Evolutionary conservation across 257 asterid genomes (phyloP).

Genomic region (Forsythia viridissima): DNA sequence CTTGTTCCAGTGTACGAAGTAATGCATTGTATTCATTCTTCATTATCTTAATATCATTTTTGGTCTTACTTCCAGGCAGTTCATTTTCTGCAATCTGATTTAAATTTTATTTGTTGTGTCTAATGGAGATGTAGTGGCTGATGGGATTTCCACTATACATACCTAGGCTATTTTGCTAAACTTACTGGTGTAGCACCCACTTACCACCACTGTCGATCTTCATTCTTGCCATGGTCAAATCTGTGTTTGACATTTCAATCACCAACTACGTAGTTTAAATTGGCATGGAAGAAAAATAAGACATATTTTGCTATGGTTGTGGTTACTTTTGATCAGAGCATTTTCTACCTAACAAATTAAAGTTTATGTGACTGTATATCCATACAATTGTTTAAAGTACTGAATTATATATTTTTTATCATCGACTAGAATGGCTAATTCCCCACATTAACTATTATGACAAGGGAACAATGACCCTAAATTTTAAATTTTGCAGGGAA

Average conservation of each 20-base stretch:
- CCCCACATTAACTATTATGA: neutral
- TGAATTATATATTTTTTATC: neutral
- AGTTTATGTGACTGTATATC: neutral
- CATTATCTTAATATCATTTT: neutral
- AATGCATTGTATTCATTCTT: neutral
- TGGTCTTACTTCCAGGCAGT: neutral
- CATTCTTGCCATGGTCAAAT: neutral
- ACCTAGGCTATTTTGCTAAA: neutral
- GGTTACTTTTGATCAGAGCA: neutral
- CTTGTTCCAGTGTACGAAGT: neutral
- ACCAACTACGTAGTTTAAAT: neutral
- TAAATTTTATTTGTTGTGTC: neutral
- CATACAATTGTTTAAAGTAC: neutral
- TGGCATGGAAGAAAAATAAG: neutral
- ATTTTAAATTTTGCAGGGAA: slow-evolving; percentile 53
- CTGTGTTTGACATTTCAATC: neutral
- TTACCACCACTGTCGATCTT: neutral
- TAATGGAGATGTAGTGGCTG: neutral
- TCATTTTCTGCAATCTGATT: neutral
- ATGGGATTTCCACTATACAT: neutral
- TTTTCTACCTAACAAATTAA: neutral
- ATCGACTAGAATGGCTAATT: neutral
- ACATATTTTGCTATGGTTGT: neutral
- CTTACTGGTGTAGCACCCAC: neutral
- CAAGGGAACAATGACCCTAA: neutral